phyloP scores from a whole-genome alignment of 2,329 filamentous ascomycete species.

The Cercospora sojina region DNA sequence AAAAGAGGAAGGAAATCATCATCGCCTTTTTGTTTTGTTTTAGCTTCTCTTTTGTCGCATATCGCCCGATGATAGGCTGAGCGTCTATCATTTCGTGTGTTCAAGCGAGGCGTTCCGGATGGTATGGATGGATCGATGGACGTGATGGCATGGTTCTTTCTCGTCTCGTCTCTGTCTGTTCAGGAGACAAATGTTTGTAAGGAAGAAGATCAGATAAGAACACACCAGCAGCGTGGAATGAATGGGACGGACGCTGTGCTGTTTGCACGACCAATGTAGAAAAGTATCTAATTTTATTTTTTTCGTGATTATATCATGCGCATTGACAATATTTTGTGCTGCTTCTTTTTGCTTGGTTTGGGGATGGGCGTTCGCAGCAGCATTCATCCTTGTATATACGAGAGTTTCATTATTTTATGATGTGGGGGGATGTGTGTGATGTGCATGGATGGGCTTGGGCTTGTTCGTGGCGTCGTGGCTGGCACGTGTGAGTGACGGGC shows the following conservation, averaged over 20 bases:
- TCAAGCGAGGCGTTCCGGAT: slow-evolving; percentile 9
- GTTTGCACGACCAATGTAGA: background rate
- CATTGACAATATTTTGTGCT: too few relatives aligned
- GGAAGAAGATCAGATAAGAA: background rate
- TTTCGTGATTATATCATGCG: too few relatives aligned
- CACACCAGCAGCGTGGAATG: background rate
- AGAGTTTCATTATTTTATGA: background rate
- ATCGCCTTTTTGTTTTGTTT: too few relatives aligned
- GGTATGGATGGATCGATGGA: background rate
- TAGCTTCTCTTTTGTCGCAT: background rate
- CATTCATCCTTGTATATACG: background rate
- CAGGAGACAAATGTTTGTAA: background rate
- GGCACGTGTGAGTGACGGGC: background rate
- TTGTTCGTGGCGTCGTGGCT: background rate
- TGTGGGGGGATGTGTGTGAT: background rate
- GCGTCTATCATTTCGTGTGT: background rate
- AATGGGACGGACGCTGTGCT: background rate
- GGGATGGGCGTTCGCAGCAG: background rate
- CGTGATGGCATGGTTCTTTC: background rate
- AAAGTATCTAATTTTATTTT: background rate
- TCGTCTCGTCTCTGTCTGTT: background rate
- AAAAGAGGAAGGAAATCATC: background rate
- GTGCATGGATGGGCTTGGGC: background rate
- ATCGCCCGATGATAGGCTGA: background rate
- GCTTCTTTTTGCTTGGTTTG: too few relatives aligned